phyloP scores from a whole-genome alignment of 2,329 filamentous ascomycete species.

The Zasmidium cellare region DNA sequence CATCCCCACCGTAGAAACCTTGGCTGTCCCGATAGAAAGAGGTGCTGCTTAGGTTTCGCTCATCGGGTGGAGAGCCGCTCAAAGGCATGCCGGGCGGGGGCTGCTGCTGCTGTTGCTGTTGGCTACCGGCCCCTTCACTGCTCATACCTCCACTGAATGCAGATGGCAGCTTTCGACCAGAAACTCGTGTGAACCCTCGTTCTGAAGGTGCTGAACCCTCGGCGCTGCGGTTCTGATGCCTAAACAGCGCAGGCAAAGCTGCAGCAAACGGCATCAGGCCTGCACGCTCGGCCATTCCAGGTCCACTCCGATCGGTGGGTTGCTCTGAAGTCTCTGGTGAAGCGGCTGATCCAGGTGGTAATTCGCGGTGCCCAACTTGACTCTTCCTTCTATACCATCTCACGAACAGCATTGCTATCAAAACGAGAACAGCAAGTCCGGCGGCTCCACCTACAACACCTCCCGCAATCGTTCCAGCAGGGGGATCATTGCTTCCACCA shows the following conservation, averaged over 20 bases:
- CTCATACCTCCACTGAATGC: conserved; percentile 51
- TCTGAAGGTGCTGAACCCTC: conserved; percentile 32
- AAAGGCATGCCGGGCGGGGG: conserved; percentile 24
- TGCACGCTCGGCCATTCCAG: conserved; percentile 43
- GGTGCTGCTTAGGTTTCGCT: conserved; percentile 32
- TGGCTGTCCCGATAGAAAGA: conserved; percentile 49
- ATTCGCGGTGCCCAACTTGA: conserved; percentile 25
- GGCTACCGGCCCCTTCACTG: conserved; percentile 26
- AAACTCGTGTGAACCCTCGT: conserved; percentile 48
- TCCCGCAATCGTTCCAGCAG: conserved; percentile 58
- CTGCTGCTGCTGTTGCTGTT: conserved; percentile 13
- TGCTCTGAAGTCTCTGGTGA: conserved; percentile 12
- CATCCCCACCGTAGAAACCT: conserved; percentile 42
- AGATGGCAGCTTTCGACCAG: conserved; percentile 50
- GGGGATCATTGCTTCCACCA: conserved; percentile 30
- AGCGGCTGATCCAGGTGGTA: conserved; percentile 24
- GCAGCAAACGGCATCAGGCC: conserved; percentile 38
- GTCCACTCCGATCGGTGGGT: conserved; percentile 20
- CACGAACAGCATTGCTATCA: conserved; percentile 54
- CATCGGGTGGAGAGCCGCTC: conserved; percentile 8
- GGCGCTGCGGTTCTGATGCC: conserved; percentile 34
- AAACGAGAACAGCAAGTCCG: conserved; percentile 53
- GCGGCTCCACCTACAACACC: conserved; percentile 64
- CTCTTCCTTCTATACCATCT: conserved; percentile 49
- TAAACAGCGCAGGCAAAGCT: conserved; percentile 39